Evolutionary conservation across 169 alveolate genomes (phyloP), one percentile per base, ranked within the genome.

Genomic region (Cyclospora cayetanensis): DNA sequence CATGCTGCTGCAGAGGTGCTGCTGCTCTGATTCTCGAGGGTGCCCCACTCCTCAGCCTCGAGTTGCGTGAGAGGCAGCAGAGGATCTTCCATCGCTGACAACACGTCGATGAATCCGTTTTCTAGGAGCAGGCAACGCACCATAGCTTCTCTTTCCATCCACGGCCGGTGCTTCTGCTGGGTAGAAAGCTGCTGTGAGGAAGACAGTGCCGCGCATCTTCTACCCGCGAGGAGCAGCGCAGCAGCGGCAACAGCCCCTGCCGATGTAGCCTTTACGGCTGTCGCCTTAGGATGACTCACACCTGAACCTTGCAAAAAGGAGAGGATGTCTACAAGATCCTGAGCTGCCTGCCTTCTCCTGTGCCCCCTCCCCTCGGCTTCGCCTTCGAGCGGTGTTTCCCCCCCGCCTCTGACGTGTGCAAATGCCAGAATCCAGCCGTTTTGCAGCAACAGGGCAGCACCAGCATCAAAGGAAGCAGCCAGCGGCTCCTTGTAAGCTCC

Each of bases 201-300:
- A 27, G 39, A 18, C 39, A 31, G 46, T 9, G 34, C 46, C 39
- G 80, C 80, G 20, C 50, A 12, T 22, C 41, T 43, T 12, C 20
- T 68, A 50, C 80, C 20, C 29, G 52, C 15, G 29, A 31, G 80
- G 34, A 68, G 80, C 80, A 68, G 80, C 20, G 35, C 27, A 9
- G 80, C 80, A 68, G 80, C 80, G 37, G 80, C 80, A 68, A 68
- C 80, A 68, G 80, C 80, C 11, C 80, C 80, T 12, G 80, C 80
- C 0, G 80, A 68, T 68, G 80, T 50, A 15, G 80, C 80, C 4
- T 35, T 31, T 20, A 68, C 50, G n/a, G 80, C 80, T 2, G 80
- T 68, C 20, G 34, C 39, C 27, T 22, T 0, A 11, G 80, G 80
- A 50, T 50, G 11, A 29, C 52, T 34, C 12, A 34, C 20, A 5